Base-by-base conservation (phyloP, 345 rosid genomes). In the Eucalyptus cloeziana region DNA sequence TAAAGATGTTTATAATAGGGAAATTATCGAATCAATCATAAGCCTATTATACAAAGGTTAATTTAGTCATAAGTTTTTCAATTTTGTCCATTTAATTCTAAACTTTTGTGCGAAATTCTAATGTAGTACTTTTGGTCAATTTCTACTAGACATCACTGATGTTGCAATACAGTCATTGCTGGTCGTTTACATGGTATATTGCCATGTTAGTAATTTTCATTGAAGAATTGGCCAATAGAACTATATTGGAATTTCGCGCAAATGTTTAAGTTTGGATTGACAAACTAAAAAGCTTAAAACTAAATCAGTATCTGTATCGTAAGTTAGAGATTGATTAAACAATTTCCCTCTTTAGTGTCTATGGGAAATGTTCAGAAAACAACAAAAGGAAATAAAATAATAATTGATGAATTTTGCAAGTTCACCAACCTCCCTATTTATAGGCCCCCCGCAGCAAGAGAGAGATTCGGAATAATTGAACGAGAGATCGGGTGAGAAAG, bases 141-240 rank as follows among this genome's bases (percentile, higher is more conserved):
- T n/a, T 64, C n/a, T 40, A 31, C 5, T 4, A 14, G 37, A n/a
- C 8, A 64, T 14, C 5, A 8, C 0, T 30, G 17, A 62, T 13
- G 21, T 15, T 2, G 10, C 22, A 64, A 8, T n/a, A 64, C 1
- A 4, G 3, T n/a, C 5, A 64, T 15, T 1, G 3, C 4, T 15
- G 10, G 10, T 15, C 6, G 3, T 64, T 9, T n/a, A 64, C 37
- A n/a, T 15, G 76, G 37, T 14, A 30, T 2, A 64, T 1, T 14
- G 2, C 2, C 19, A 15, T 64, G 21, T n/a, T 64, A n/a, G 69
- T 16, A 15, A 64, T 64, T 64, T 64, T 15, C 19, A n/a, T 16
- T n/a, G 10, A 64, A n/a, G 58, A 64, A 64, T 15, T 64, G 10
- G 37, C 5, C 4, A 1, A 64, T 30, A n/a, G 76, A 14, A 14